These are phyloP conservation scores for Xanthoparmelia taractica DNA, from an alignment of 495 filamentous ascomycete species.

Conservation along the genomic window DNA sequence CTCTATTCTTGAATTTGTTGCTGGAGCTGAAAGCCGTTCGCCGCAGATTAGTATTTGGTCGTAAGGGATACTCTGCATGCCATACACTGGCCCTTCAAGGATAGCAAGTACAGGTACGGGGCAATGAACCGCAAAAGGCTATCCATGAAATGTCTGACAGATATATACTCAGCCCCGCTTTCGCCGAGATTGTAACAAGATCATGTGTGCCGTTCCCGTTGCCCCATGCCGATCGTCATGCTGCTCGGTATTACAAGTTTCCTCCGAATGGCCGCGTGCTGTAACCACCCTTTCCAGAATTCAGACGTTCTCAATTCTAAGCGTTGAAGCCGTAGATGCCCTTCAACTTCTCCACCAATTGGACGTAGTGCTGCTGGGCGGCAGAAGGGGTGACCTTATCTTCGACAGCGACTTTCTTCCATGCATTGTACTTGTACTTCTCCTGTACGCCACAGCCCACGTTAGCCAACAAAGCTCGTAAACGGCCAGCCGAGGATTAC, in stretches of 20 bases:
- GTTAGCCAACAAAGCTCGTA: neutral
- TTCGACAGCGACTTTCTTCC: constrained; percentile 51
- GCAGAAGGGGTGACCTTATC: constrained; percentile 49
- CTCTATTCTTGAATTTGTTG: too few relatives aligned
- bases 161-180: neutral
- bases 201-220: neutral
- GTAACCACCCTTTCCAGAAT: neutral
- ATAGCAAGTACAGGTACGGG: neutral
- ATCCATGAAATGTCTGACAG: neutral
- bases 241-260: neutral
- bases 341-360: constrained; percentile 62
- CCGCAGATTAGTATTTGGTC: neutral
- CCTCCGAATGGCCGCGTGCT: neutral
- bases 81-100: too few relatives aligned
- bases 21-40: too few relatives aligned
- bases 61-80: too few relatives aligned
- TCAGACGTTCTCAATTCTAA: neutral
- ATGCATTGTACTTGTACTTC: constrained; percentile 72
- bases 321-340: constrained; percentile 52
- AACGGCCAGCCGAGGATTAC: neutral
- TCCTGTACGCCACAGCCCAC: constrained; percentile 39
- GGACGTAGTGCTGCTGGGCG: constrained; percentile 70
- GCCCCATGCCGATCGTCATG: neutral
- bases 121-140: neutral
- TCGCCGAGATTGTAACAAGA: neutral